phyloP scores from a whole-genome alignment of 805 yeast genomes.

The Kregervanrija fluxuum region DNA sequence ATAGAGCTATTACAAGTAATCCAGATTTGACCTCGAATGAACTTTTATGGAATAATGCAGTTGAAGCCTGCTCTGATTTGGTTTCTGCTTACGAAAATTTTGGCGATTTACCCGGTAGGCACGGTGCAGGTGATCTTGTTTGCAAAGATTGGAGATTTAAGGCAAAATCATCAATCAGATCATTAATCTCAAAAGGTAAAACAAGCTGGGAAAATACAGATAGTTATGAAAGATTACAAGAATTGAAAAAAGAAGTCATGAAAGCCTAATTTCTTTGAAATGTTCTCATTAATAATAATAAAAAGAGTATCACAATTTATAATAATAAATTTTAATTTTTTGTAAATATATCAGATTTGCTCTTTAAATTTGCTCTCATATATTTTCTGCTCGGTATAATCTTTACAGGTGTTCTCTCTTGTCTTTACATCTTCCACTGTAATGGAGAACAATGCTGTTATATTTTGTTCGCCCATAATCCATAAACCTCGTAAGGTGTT shows the following conservation, averaged over 20 bases:
- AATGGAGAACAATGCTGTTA: too few relatives aligned
- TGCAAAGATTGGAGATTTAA: conserved; percentile 91
- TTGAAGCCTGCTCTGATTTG: conserved; percentile 69
- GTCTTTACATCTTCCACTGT: too few relatives aligned
- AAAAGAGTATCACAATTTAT: not conserved
- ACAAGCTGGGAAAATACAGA: conserved; percentile 71
- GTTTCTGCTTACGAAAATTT: conserved; percentile 80
- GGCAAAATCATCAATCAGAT: conserved; percentile 62
- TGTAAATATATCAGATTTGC: not conserved
- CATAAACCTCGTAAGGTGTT: too few relatives aligned
- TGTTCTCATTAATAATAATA: not conserved
- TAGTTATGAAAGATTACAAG: conserved; percentile 63
- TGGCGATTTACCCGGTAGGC: conserved; percentile 78
- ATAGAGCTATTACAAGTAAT: conserved; percentile 57
- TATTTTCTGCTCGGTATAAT: not conserved
- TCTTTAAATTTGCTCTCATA: not conserved
- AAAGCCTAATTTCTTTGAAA: conserved; percentile 3
- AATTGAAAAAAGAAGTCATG: conserved; percentile 39
- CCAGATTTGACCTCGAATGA: conserved; percentile 61
- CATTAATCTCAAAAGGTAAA: conserved; percentile 73
- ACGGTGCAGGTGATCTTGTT: conserved; percentile 75
- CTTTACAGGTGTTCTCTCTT: not conserved
- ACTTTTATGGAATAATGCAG: conserved; percentile 66
- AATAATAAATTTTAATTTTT: not conserved
- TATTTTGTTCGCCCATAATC: too few relatives aligned